Evolutionary conservation across 768 basidiomycete species (phyloP).

Genomic region (Tylopilus rubrobrunneus): DNA sequence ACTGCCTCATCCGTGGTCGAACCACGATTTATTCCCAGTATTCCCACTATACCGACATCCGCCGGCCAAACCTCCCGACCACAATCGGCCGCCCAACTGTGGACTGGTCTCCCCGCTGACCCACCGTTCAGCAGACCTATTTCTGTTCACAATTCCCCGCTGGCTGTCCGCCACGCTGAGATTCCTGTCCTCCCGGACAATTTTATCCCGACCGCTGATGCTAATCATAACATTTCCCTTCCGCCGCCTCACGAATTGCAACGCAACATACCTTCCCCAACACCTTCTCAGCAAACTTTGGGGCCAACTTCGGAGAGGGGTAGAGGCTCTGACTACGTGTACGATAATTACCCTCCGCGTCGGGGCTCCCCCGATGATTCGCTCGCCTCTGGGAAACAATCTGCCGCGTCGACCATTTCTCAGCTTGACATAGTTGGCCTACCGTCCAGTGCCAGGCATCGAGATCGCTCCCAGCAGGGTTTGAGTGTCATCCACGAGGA

Average conservation of each 20-base stretch:
- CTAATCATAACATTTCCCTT: conserved; percentile 38
- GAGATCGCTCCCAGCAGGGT: conserved; percentile 19
- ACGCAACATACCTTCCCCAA: conserved; percentile 25
- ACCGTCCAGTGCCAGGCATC: conserved; percentile 14
- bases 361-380: conserved; percentile 30
- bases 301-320: conserved; percentile 19
- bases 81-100: conserved; percentile 14
- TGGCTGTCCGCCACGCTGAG: conserved; percentile 11
- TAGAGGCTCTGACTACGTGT: conserved; percentile 22
- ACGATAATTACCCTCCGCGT: conserved; percentile 17
- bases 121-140: conserved; percentile 13
- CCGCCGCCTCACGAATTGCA: conserved; percentile 50
- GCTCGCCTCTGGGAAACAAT: conserved; percentile 27
- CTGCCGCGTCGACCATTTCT: conserved; percentile 28
- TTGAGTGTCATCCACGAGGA: conserved; percentile 33
- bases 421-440: conserved; percentile 32
- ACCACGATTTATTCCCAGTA: conserved; percentile 10
- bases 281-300: conserved; percentile 23
- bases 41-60: conserved; percentile 6
- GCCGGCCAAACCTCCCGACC: conserved; percentile 17
- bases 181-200: conserved; percentile 42
- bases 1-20: conserved; percentile 9
- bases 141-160: conserved; percentile 21
- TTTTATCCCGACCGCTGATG: conserved; percentile 44
- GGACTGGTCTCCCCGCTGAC: conserved; percentile 12